These are phyloP conservation scores for Gossypium anomalum DNA, from an alignment of 345 rosid species.

Conservation along the genomic window DNA sequence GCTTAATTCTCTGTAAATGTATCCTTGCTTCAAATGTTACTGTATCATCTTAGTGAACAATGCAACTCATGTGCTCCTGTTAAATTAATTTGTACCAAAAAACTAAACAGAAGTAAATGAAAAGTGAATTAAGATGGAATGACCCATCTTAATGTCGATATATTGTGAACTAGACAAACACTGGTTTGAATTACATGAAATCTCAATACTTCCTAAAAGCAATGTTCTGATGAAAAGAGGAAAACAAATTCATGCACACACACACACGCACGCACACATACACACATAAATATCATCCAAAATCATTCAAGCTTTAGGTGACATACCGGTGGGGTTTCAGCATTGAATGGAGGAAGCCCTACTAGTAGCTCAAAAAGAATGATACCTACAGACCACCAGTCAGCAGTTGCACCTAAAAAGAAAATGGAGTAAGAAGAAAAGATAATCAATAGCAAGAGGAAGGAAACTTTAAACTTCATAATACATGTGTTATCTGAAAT, in stretches of 20 bases:
- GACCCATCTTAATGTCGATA: neutral
- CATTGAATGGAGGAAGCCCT: constrained; percentile 94
- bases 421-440: constrained; percentile 17
- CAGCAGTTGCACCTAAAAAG: constrained; percentile 80
- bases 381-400: constrained; percentile 99
- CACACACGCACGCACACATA: neutral
- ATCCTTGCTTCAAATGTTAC: neutral
- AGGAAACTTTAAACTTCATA: neutral
- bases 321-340: constrained; percentile 80
- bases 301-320: neutral
- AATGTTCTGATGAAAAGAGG: neutral
- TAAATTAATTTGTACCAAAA: neutral
- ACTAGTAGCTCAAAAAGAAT: constrained; percentile 90
- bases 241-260: neutral
- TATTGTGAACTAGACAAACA: neutral
- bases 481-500: neutral
- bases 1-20: neutral
- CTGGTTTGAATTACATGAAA: neutral
- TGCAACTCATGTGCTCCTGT: neutral
- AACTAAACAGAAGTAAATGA: neutral
- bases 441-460: neutral
- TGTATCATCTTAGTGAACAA: neutral
- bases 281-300: neutral
- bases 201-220: neutral
- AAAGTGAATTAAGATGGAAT: neutral